Conservation (phyloP, 352 stramenopile genomes). For the Pythium folliculosum region DNA sequence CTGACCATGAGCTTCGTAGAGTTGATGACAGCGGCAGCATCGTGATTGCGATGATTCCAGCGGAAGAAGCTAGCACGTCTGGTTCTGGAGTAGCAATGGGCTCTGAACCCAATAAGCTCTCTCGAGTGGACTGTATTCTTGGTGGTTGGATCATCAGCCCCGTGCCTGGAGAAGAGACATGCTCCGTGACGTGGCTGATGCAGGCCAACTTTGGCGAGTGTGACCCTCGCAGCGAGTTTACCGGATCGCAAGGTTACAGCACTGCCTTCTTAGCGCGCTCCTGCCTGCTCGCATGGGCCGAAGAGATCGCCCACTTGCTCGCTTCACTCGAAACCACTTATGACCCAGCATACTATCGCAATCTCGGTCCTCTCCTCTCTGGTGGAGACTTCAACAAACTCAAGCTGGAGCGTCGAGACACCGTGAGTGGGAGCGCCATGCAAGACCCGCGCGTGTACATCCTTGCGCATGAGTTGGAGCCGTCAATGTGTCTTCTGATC, state of each 20-base stretch:
- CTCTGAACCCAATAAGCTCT: not conserved
- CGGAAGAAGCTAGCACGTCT: conserved; percentile 36
- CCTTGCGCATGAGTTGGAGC: conserved; percentile 48
- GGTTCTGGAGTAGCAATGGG: not conserved
- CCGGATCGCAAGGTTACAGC: conserved; percentile 37
- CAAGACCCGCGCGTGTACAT: conserved; percentile 53
- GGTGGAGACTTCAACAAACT: conserved; percentile 43
- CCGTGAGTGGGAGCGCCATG: conserved; percentile 22
- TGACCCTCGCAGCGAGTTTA: conserved; percentile 55
- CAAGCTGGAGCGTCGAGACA: conserved; percentile 40
- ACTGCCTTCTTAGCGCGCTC: conserved; percentile 38
- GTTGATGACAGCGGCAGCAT: conserved; percentile 71
- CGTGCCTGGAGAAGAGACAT: conserved; percentile 59
- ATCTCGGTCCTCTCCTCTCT: conserved; percentile 49
- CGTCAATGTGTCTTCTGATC: conserved; percentile 50
- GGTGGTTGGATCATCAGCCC: conserved; percentile 69
- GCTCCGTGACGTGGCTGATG: conserved; percentile 78
- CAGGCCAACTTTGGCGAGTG: conserved; percentile 75
- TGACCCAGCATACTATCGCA: conserved; percentile 54
- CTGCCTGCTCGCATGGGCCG: conserved; percentile 47
- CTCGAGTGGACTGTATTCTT: conserved; percentile 64
- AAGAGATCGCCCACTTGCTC: conserved; percentile 57
- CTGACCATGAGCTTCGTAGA: conserved; percentile 23
- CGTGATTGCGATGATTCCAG: conserved; percentile 67
- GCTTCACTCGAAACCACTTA: conserved; percentile 45